Percentiles rank a stretch among this genome's conserved stretches.
phyloP scores from a whole-genome alignment of 768 basidiomycete genomes.

The Rhodotorula toruloides region DNA sequence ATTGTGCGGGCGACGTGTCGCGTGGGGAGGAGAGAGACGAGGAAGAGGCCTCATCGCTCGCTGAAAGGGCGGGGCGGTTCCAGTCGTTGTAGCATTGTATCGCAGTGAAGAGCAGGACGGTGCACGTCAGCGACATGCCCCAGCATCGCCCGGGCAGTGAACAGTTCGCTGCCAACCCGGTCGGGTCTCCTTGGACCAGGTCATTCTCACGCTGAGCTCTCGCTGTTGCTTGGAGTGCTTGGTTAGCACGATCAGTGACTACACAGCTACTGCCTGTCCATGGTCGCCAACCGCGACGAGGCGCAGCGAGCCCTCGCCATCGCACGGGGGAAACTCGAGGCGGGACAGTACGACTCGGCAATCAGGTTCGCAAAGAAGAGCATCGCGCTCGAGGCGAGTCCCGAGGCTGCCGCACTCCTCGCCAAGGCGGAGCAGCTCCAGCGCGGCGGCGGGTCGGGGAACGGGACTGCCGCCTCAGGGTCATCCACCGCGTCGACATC shows the following conservation, averaged over 20 bases:
- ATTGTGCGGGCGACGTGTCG: not conserved
- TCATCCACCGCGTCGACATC: conserved; percentile 51
- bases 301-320: conserved; percentile 59
- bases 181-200: too few relatives aligned
- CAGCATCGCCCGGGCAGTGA: not conserved
- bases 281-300: conserved; percentile 16
- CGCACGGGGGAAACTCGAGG: conserved; percentile 66
- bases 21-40: not conserved
- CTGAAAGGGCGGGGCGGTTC: not conserved
- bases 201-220: too few relatives aligned
- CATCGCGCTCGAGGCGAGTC: conserved; percentile 70
- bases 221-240: not conserved
- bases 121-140: not conserved
- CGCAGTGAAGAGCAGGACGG: not conserved
- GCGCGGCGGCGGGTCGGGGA: not conserved
- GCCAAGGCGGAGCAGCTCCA: conserved; percentile 49
- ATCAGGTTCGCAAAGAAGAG: conserved; percentile 87
- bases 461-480: conserved; percentile 35
- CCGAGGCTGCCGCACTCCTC: conserved; percentile 66
- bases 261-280: not conserved
- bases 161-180: too few relatives aligned
- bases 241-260: not conserved
- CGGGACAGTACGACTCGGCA: conserved; percentile 68
- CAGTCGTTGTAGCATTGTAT: not conserved
- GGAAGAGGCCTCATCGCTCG: not conserved